phyloP scores from a whole-genome alignment of 1,284 basidiomycete species.

The Fomitopsis betulina region DNA sequence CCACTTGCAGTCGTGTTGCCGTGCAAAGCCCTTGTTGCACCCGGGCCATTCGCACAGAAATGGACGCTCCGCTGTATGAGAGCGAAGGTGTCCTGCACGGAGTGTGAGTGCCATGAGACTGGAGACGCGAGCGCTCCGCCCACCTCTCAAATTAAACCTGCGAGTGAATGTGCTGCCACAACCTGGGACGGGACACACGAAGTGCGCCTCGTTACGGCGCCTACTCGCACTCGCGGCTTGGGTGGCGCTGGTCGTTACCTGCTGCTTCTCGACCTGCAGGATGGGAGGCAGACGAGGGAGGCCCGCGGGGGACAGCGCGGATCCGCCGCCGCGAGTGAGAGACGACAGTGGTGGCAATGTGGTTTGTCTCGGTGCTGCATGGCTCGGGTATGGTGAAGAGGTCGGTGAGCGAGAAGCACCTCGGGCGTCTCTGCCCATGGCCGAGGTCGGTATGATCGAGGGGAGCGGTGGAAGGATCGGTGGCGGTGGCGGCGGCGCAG shows the following conservation, averaged over 20 bases:
- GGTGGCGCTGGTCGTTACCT: constrained; percentile 93
- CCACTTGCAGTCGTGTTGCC: constrained; percentile 95
- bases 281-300: constrained; percentile 75
- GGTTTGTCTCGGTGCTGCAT: not conserved
- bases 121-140: constrained; percentile 8
- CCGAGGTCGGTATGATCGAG: constrained; percentile 10
- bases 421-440: constrained; percentile 15
- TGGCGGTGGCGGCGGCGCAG: not conserved
- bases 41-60: constrained; percentile 92
- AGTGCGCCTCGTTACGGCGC: constrained; percentile 86
- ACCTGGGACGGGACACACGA: constrained; percentile 90
- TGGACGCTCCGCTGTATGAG: constrained; percentile 94
- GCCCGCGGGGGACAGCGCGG: constrained; percentile 19
- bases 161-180: constrained; percentile 94
- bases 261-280: constrained; percentile 84
- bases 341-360: constrained; percentile 4
- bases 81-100: constrained; percentile 79
- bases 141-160: constrained; percentile 79
- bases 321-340: constrained; percentile 2
- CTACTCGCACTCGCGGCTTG: constrained; percentile 89
- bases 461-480: constrained; percentile 5
- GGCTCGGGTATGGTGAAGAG: constrained; percentile 4
- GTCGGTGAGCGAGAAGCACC: constrained; percentile 20
- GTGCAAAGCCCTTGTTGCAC: constrained; percentile 91
- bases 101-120: not conserved